Evolutionary conservation across 306 rosid species (phyloP), one percentile per base, ranked within the genome.

Genomic region (Sindora glabra): DNA sequence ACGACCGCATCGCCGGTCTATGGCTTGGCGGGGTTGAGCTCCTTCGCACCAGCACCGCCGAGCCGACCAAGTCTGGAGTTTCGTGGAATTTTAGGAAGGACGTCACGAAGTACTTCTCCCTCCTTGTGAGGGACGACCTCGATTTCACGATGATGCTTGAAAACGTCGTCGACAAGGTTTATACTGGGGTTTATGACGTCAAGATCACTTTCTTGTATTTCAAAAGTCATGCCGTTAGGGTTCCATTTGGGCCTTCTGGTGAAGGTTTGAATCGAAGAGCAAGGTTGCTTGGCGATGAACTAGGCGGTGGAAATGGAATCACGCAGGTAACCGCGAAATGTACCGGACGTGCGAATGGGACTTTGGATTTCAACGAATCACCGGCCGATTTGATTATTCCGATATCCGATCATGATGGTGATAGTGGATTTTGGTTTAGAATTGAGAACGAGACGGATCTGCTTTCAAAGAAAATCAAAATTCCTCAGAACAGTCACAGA

Each of bases 21-120:
- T 89, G 91, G 95, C 85, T 89, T 45, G 82, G 62, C 62, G 96
- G 95, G n/a, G 87, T 10, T 1, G 96, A 89, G 78, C 62, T 89
- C 41, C 69, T 89, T 61, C 89, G 96, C 1, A 89, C 91, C 48
- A 86, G 95, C 83, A 86, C 96, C 8, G 85, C 95, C 32, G 80
- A 86, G 55, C 95, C 96, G 13, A 71, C 77, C 11, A 8, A 47
- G 25, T 8, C 56, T 2, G 88, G 85, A 16, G 21, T 86, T 72
- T 79, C 75, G 87, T 89, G 96, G 96, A 75, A 67, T 26, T 66
- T 89, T 51, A 83, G 73, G 1, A 89, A 89, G 73, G 96, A 89
- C 46, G 42, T 89, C 59, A 86, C 95, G 8, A 77, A 60, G 37
- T 89, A 82, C 82, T 77, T 79, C 64, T 81, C 95, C 33, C 74